These are phyloP conservation scores for Forsythia suspensa DNA, from an alignment of 257 asterid species.

Conservation along the genomic window DNA sequence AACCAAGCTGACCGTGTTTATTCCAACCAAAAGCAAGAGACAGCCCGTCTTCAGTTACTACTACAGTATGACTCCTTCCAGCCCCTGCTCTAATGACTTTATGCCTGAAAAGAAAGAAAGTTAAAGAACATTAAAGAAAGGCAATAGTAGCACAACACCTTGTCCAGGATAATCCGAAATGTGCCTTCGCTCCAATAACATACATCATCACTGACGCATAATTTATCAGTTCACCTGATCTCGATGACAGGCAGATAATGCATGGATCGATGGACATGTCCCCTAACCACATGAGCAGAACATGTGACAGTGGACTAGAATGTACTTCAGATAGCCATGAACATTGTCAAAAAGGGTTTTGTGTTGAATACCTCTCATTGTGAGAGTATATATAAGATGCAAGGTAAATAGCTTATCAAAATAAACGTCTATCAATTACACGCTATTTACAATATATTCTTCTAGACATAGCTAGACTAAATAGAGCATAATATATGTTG, in stretches of 20 bases:
- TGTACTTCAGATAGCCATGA: not conserved
- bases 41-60: conserved; percentile 72
- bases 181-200: no score
- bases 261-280: not conserved
- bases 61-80: conserved; percentile 89
- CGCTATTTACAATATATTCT: no score
- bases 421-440: no score
- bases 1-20: conserved; percentile 91
- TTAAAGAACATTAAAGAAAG: conserved; percentile 1
- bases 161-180: not conserved
- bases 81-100: conserved; percentile 72
- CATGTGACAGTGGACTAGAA: not conserved
- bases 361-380: no score
- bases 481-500: no score
- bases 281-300: not conserved
- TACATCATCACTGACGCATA: not conserved
- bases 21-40: conserved; percentile 96
- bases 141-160: not conserved
- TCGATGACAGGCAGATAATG: not conserved
- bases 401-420: no score
- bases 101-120: conserved; percentile 45
- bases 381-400: no score
- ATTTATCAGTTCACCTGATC: conserved; percentile 8
- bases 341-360: no score
- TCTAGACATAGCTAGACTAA: no score